Evolutionary conservation across 1,284 basidiomycete species (phyloP).

Genomic region (Heterobasidion occidentale): DNA sequence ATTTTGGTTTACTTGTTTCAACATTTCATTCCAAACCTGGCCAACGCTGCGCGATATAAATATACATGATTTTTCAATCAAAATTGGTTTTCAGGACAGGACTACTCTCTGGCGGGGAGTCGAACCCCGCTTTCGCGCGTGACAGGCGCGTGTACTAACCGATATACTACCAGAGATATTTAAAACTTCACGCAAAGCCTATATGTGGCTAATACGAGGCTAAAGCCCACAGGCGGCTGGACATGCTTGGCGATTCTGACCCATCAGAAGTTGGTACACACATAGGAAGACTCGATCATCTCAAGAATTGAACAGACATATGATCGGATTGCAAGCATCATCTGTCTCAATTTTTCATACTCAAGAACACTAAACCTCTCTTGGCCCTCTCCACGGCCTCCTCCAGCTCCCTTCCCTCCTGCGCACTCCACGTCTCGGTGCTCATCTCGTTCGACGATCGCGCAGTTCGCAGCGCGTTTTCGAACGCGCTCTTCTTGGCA

Average conservation of each 20-base stretch:
- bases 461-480: constrained; percentile 51
- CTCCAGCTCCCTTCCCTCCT: constrained; percentile 73
- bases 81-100: neutral
- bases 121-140: constrained; percentile 35
- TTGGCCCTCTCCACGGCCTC: constrained; percentile 72
- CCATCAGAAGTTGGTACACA: no score
- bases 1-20: no score
- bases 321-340: neutral
- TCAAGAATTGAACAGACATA: neutral
- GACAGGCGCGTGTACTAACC: constrained; percentile 1
- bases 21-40: no score
- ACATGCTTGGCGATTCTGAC: no score
- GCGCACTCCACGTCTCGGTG: constrained; percentile 52
- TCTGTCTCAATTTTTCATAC: constrained; percentile 41
- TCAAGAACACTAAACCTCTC: constrained; percentile 77
- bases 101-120: constrained; percentile 23
- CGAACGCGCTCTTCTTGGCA: constrained; percentile 64
- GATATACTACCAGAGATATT: neutral
- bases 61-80: no score
- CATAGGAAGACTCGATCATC: no score
- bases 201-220: neutral
- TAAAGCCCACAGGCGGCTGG: no score
- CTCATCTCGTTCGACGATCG: constrained; percentile 16
- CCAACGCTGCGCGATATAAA: no score
- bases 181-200: neutral